Percentiles rank a stretch among this genome's conserved stretches.
Conservation (phyloP, 805 yeast genomes). For the Candida awuae region DNA sequence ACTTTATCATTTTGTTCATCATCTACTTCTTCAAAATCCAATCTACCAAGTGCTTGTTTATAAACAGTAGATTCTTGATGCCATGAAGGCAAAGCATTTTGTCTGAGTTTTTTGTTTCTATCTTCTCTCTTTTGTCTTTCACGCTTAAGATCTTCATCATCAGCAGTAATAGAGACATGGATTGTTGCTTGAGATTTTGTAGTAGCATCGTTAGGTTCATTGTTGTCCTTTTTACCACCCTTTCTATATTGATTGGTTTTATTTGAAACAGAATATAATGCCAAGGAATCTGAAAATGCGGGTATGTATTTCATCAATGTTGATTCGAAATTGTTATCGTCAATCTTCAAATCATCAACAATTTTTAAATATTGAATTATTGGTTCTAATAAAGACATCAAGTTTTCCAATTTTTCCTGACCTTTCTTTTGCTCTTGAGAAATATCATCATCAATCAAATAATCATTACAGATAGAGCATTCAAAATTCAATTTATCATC, state of each 20-base stretch:
- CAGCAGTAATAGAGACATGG: conserved; percentile 83
- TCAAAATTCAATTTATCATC: conserved; percentile 74
- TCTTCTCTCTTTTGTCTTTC: conserved; percentile 59
- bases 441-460: conserved; percentile 79
- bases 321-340: conserved; percentile 84
- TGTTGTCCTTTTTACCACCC: conserved; percentile 24
- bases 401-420: conserved; percentile 70
- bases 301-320: conserved; percentile 80
- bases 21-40: conserved; percentile 43
- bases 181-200: conserved; percentile 68
- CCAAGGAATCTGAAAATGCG: conserved; percentile 60
- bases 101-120: conserved; percentile 66
- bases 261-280: conserved; percentile 59
- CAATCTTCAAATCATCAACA: conserved; percentile 70
- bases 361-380: conserved; percentile 74
- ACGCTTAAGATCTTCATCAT: conserved; percentile 61
- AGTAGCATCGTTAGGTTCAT: conserved; percentile 26
- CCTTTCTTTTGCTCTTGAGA: conserved; percentile 72
- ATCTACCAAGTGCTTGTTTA: conserved; percentile 44
- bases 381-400: conserved; percentile 88
- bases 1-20: conserved; percentile 13
- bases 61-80: conserved; percentile 89
- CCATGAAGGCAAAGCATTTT: conserved; percentile 96
- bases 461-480: conserved; percentile 76
- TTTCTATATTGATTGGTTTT: conserved; percentile 22